These are phyloP conservation scores for Pythium sukuiense DNA, from an alignment of 352 stramenopile genomes.

Conservation along the genomic window DNA sequence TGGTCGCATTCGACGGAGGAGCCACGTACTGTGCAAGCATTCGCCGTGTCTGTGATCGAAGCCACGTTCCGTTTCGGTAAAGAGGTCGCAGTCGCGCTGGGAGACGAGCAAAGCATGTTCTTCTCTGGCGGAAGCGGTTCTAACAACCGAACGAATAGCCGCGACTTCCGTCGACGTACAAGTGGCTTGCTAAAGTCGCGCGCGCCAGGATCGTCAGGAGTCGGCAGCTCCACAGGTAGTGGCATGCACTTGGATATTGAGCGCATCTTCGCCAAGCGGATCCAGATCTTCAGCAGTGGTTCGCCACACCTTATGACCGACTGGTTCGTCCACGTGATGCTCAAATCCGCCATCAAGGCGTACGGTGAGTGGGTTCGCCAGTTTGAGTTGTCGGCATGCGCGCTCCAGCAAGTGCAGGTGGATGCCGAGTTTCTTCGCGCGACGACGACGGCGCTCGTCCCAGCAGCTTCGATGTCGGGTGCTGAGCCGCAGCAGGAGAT, in stretches of 20 bases:
- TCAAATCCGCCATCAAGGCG: slow-evolving; percentile 80
- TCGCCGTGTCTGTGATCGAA: slow-evolving; percentile 60
- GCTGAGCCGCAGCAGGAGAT: slow-evolving; percentile 48
- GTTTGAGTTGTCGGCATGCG: slow-evolving; percentile 64
- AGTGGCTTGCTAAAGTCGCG: slow-evolving; percentile 55
- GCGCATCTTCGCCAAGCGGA: slow-evolving; percentile 80
- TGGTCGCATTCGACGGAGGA: slow-evolving; percentile 68
- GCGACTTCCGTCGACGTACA: slow-evolving; percentile 64
- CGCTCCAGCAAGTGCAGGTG: slow-evolving; percentile 78
- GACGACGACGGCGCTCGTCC: slow-evolving; percentile 53
- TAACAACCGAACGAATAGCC: slow-evolving; percentile 45
- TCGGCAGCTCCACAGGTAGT: slow-evolving; percentile 15
- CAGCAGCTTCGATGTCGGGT: neutral
- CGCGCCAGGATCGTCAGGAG: slow-evolving; percentile 24
- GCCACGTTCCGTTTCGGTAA: slow-evolving; percentile 53
- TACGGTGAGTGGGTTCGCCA: slow-evolving; percentile 66
- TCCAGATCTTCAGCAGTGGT: slow-evolving; percentile 55
- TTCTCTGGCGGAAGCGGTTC: slow-evolving; percentile 29
- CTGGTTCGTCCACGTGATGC: slow-evolving; percentile 65
- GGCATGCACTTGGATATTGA: slow-evolving; percentile 80
- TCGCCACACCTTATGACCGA: slow-evolving; percentile 52
- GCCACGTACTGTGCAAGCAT: slow-evolving; percentile 67
- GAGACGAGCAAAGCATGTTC: slow-evolving; percentile 59
- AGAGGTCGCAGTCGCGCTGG: slow-evolving; percentile 60
- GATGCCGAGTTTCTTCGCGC: slow-evolving; percentile 72